A percentile compares a stretch with the other conserved stretches of the same genome.
Evolutionary conservation across 2,329 filamentous ascomycete genomes (phyloP).

Genomic region (Aureobasidium sp.): DNA sequence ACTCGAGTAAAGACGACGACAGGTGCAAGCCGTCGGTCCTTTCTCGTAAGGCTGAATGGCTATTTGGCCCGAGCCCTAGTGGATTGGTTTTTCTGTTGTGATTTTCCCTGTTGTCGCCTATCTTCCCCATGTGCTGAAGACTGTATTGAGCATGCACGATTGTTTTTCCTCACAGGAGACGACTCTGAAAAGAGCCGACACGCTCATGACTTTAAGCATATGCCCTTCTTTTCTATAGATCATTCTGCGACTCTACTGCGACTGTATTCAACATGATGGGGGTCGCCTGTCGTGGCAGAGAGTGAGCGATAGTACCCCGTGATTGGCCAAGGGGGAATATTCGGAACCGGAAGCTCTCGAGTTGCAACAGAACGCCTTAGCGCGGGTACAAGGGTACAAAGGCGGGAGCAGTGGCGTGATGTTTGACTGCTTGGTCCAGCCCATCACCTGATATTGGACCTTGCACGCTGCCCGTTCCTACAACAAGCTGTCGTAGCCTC

Average conservation of each 20-base stretch:
- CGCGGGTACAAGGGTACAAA: constrained; percentile 3
- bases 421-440: constrained; percentile 12
- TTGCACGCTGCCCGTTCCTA: constrained; percentile 15
- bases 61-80: constrained; percentile 9
- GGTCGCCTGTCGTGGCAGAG: neutral
- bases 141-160: too few relatives aligned
- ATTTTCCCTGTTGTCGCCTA: neutral
- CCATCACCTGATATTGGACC: constrained; percentile 15
- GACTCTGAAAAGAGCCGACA: too few relatives aligned
- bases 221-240: too few relatives aligned
- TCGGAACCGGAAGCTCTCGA: neutral
- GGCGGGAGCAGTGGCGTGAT: constrained; percentile 12
- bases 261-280: too few relatives aligned
- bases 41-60: constrained; percentile 13
- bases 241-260: too few relatives aligned
- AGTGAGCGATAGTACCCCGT: neutral
- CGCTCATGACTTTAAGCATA: too few relatives aligned
- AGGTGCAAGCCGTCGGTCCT: constrained; percentile 3
- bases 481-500: constrained; percentile 13
- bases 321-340: neutral
- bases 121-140: too few relatives aligned
- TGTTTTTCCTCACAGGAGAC: too few relatives aligned
- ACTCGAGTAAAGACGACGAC: neutral
- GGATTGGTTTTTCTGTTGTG: constrained; percentile 1
- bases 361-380: constrained; percentile 4